Evolutionary conservation across 2,329 filamentous ascomycete genomes (phyloP).

Genomic region (Colletotrichum coccodes): DNA sequence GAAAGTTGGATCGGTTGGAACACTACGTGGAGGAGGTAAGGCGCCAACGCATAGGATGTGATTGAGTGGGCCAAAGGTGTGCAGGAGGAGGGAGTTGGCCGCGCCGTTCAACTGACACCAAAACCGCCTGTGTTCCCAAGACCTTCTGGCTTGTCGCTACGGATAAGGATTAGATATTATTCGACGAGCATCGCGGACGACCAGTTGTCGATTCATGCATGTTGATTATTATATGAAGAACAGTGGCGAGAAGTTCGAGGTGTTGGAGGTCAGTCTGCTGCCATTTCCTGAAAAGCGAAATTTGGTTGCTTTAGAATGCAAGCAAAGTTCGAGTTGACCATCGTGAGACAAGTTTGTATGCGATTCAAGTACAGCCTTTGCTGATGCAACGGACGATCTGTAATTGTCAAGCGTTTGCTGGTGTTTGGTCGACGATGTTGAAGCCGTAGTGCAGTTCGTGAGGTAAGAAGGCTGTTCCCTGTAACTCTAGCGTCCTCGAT

Average conservation of each 20-base stretch:
- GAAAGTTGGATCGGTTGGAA: neutral
- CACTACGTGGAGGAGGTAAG: conserved; percentile 14
- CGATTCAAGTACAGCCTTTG: too few species aligned
- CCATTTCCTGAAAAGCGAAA: neutral
- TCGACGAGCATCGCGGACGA: neutral
- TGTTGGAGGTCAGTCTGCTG: neutral
- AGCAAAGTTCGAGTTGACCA: too few species aligned
- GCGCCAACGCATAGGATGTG: conserved; percentile 27
- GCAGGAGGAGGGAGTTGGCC: conserved; percentile 10
- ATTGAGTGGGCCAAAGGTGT: conserved; percentile 16
- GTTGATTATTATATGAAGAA: neutral
- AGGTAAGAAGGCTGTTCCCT: conserved; percentile 12
- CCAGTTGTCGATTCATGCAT: neutral
- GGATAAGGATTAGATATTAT: neutral
- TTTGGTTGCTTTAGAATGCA: too few species aligned
- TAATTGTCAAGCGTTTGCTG: neutral
- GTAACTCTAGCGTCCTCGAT: conserved; percentile 16
- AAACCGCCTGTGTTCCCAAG: neutral
- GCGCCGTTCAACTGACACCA: neutral
- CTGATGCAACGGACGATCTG: too few species aligned
- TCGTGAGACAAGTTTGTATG: too few species aligned
- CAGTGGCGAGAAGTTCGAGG: neutral
- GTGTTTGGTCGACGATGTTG: neutral
- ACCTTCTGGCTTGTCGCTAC: neutral
- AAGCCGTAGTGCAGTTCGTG: neutral